phyloP scores from a whole-genome alignment of 306 rosid genomes.

The Trifolium subterraneum region DNA sequence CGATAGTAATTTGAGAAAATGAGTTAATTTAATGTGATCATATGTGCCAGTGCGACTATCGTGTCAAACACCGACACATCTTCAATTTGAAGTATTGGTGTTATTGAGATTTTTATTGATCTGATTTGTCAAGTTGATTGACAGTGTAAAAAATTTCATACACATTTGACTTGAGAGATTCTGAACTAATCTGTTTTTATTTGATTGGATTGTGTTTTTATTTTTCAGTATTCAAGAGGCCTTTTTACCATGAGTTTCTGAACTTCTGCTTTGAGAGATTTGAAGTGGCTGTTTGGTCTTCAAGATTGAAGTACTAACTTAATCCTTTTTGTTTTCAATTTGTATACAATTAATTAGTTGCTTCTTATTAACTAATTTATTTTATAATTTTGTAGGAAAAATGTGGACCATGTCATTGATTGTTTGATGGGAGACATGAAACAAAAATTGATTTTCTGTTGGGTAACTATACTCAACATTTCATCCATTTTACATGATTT shows the following conservation, averaged over 20 bases:
- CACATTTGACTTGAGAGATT: background rate
- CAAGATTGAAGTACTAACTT: conserved; percentile 64
- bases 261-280: conserved; percentile 86
- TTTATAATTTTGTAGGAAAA: conserved; percentile 58
- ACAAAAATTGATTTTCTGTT: conserved; percentile 70
- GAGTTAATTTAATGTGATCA: background rate
- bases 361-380: background rate
- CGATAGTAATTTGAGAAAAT: background rate
- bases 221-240: conserved; percentile 84
- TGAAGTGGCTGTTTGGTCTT: conserved; percentile 96
- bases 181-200: background rate
- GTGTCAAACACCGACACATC: background rate
- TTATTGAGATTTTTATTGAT: background rate
- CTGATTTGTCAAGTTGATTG: background rate
- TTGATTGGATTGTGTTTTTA: conserved; percentile 27
- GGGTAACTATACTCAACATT: conserved; percentile 65
- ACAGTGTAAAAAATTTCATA: background rate
- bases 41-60: too few relatives aligned
- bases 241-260: conserved; percentile 72
- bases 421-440: conserved; percentile 75
- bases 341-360: background rate
- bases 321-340: background rate
- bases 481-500: conserved; percentile 15
- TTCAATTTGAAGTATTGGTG: background rate
- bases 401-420: conserved; percentile 48